A percentile compares a stretch with the other conserved stretches of the same genome.
phyloP scores from a whole-genome alignment of 1,284 basidiomycete species.

The Sporisorium scitamineum region DNA sequence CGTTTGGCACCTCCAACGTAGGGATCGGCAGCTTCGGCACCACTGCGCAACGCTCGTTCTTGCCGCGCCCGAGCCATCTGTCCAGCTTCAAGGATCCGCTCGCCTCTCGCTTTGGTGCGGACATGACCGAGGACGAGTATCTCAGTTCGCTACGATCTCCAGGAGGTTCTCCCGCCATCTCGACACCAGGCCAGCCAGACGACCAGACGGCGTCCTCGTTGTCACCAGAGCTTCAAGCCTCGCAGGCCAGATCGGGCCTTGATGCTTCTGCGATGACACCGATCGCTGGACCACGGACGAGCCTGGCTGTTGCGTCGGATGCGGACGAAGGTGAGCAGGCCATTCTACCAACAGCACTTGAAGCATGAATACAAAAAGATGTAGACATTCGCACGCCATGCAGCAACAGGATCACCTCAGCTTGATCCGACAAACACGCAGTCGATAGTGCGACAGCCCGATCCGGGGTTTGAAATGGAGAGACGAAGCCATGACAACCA shows the following conservation, averaged over 20 bases:
- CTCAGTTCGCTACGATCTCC: conserved; percentile 44
- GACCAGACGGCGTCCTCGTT: conserved; percentile 6
- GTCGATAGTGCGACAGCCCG: neutral
- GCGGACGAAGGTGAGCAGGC: conserved; percentile 10
- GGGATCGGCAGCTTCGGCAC: neutral
- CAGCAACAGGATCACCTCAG: neutral
- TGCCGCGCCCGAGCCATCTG: conserved; percentile 16
- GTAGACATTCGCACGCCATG: conserved; percentile 1
- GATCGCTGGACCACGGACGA: conserved; percentile 10
- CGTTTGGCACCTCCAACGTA: neutral
- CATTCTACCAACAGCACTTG: conserved; percentile 10
- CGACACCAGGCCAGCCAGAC: conserved; percentile 32
- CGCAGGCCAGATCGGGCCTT: conserved; percentile 8
- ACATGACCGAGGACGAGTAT: conserved; percentile 50
- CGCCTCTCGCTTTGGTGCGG: conserved; percentile 16
- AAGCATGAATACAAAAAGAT: conserved; percentile 14
- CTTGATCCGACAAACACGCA: neutral
- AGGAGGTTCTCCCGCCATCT: conserved; percentile 38
- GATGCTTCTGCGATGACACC: conserved; percentile 17
- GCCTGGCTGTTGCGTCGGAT: conserved; percentile 5
- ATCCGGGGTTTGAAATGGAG: conserved; percentile 1
- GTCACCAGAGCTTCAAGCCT: neutral
- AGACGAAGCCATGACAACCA: neutral
- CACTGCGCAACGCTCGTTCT: neutral
- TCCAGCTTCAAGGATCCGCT: conserved; percentile 21